Evolutionary conservation across 2,329 filamentous ascomycete species (phyloP), one percentile per base, ranked within the genome.

Genomic region (Lecanicillium sp.): DNA sequence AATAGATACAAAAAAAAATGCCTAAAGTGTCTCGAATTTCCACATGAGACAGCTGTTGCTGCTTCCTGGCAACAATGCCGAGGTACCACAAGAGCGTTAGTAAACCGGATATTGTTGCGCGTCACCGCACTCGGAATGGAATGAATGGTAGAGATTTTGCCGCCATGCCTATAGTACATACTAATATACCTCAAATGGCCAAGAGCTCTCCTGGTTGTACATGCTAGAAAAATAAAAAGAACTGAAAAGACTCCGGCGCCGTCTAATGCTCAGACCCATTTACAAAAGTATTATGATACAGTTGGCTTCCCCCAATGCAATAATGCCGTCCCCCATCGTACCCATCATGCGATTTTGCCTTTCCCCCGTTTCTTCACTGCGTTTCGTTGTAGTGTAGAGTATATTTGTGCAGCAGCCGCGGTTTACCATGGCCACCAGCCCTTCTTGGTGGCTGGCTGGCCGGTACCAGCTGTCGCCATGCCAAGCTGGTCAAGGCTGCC

Each of bases 401-500:
- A 15, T 12, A 17, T 8, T 27, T 17, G 29, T 6, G n/a, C 5
- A 19, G 13, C 13, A 20, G 10, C 7, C 4, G 17, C 32, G 27
- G 35, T 53, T 20, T 46, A 62, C 58, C 57, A 64, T 6, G 55
- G 57, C 64, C 65, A 72, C 64, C 70, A 69, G 17, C 68, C 61
- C 59, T 70, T 74, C 62, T 70, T 72, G 33, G 57, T 51, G 2
- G 54, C 37, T 25, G 52, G 40, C 45, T 49, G 52, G 15, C 43
- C 44, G 43, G 44, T 48, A 22, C 42, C 45, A 22, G 40, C 50
- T 17, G 50, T 49, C 22, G 65, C 59, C 20, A 68, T 50, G 0
- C 70, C 72, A 3, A 75, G 43, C 41, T 66, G 65, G 48, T 77
- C 72, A 32, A 77, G 52, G 36, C 63, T 64, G 2, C 72, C 74